phyloP scores from a whole-genome alignment of 179 eudicot species.

The Pouteria campechiana region DNA sequence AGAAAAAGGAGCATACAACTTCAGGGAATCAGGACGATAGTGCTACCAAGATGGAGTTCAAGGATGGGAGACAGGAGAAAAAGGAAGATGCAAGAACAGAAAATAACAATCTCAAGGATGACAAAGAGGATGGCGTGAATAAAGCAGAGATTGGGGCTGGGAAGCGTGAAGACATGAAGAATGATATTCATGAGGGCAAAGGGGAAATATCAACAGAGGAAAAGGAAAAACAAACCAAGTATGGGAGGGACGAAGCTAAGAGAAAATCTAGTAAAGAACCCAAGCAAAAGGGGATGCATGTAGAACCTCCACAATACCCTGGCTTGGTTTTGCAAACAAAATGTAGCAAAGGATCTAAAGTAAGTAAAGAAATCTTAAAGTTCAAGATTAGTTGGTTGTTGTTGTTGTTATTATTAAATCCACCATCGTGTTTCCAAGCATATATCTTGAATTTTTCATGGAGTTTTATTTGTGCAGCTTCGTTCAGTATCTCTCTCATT shows the following conservation, averaged over 20 bases:
- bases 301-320: slow-evolving; percentile 85
- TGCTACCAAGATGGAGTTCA: slow-evolving; percentile 22
- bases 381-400: too few species aligned
- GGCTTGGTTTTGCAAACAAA: slow-evolving; percentile 67
- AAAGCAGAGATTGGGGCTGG: slow-evolving; percentile 11
- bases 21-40: slow-evolving; percentile 17
- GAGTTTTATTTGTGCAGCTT: too few species aligned
- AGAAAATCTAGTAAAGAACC: slow-evolving; percentile 44
- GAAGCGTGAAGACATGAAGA: slow-evolving; percentile 17
- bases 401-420: too few species aligned
- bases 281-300: slow-evolving; percentile 46
- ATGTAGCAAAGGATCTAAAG: slow-evolving; percentile 49
- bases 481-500: slow-evolving; percentile 76
- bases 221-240: slow-evolving; percentile 45
- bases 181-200: slow-evolving; percentile 21
- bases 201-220: slow-evolving; percentile 40
- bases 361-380: too few species aligned
- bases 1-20: slow-evolving; percentile 7
- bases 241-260: slow-evolving; percentile 38
- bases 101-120: too few species aligned
- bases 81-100: slow-evolving; percentile 24
- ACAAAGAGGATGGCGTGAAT: slow-evolving; percentile 19
- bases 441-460: too few species aligned
- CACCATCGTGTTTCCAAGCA: too few species aligned
- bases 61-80: slow-evolving; percentile 17